These are phyloP conservation scores for Fusarium ramigenum DNA, from an alignment of 2,329 filamentous ascomycete genomes.

Conservation along the genomic window DNA sequence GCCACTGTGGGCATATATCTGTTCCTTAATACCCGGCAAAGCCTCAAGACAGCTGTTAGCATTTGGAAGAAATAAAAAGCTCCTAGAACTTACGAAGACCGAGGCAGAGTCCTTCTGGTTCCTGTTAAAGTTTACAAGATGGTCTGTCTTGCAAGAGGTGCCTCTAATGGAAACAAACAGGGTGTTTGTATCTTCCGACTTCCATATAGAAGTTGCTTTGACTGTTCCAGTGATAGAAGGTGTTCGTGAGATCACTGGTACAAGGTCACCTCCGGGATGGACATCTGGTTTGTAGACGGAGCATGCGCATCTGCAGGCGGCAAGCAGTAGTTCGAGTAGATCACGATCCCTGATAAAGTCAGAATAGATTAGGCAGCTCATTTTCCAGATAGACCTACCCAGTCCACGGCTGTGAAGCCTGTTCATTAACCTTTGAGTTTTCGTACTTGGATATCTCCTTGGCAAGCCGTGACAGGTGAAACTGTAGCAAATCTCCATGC, in stretches of 20 bases:
- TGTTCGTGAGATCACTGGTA: conserved; percentile 27
- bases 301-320: conserved; percentile 34
- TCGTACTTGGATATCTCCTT: conserved; percentile 35
- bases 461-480: conserved; percentile 32
- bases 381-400: too few relatives aligned
- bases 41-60: neutral
- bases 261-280: conserved; percentile 9
- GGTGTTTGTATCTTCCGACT: conserved; percentile 4
- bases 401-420: conserved; percentile 9
- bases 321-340: conserved; percentile 11
- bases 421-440: conserved; percentile 22
- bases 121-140: conserved; percentile 39
- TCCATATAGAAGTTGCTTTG: conserved; percentile 39
- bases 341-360: neutral
- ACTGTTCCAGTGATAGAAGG: conserved; percentile 29
- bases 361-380: too few relatives aligned
- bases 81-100: conserved; percentile 1
- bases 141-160: conserved; percentile 30
- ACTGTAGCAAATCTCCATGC: conserved; percentile 32
- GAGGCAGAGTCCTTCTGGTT: neutral
- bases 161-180: conserved; percentile 36
- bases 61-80: fast-evolving
- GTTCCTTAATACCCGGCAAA: neutral
- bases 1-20: conserved; percentile 22
- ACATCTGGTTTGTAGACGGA: conserved; percentile 26